Evolutionary conservation across 805 yeast species (phyloP).

Genomic region (Starmera amethionina): DNA sequence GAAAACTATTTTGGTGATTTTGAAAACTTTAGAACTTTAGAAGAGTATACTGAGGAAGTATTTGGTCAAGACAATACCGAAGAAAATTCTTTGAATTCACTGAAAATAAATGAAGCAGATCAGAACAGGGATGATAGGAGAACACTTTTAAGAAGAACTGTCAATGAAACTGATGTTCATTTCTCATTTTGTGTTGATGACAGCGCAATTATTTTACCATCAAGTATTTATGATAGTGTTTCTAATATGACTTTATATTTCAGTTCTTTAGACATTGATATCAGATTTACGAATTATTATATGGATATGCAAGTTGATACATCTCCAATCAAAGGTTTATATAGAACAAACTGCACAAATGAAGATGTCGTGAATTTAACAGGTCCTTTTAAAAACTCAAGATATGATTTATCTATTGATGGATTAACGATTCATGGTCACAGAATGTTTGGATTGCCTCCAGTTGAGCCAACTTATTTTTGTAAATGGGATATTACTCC

Average conservation of each 20-base stretch:
- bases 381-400: constrained; percentile 3
- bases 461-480: constrained; percentile 75
- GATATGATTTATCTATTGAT: constrained; percentile 39
- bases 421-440: constrained; percentile 71
- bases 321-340: constrained; percentile 40
- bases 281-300: constrained; percentile 83
- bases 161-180: constrained; percentile 71
- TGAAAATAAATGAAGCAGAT: neutral
- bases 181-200: constrained; percentile 60
- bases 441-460: constrained; percentile 88
- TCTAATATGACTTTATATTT: constrained; percentile 55
- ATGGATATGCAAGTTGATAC: constrained; percentile 83
- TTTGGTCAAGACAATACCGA: constrained; percentile 1
- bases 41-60: constrained; percentile 51
- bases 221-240: constrained; percentile 52
- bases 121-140: neutral
- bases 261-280: constrained; percentile 60
- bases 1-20: constrained; percentile 90
- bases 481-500: constrained; percentile 84
- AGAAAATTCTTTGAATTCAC: neutral
- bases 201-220: constrained; percentile 70
- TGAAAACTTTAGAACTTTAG: constrained; percentile 75
- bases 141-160: constrained; percentile 30
- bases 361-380: constrained; percentile 7
- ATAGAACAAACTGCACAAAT: constrained; percentile 8